phyloP scores from a whole-genome alignment of 2,329 filamentous ascomycete genomes.

The Apiospora sp. region DNA sequence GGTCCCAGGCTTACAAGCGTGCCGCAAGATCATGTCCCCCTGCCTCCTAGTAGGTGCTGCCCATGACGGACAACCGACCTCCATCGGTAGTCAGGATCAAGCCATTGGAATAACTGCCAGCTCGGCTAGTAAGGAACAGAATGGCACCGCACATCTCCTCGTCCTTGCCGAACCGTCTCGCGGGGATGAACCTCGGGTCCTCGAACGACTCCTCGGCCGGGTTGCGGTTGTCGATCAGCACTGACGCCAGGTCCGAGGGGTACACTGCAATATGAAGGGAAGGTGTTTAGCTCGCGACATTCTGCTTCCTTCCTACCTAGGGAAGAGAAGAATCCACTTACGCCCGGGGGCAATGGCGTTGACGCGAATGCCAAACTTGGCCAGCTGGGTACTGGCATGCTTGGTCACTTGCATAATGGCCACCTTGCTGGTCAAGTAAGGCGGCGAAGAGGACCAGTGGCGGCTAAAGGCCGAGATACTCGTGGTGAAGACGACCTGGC shows the following conservation, averaged over 20 bases:
- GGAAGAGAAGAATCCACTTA: not conserved
- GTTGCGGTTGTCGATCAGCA: conserved; percentile 33
- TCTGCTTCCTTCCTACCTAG: too few species aligned
- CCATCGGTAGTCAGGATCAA: conserved; percentile 38
- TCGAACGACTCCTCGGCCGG: conserved; percentile 34
- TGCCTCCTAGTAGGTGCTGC: not conserved
- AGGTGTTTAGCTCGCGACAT: too few species aligned
- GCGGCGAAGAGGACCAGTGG: conserved; percentile 28
- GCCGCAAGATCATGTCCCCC: too few species aligned
- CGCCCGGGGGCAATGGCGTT: conserved; percentile 41
- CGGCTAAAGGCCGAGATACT: conserved; percentile 38
- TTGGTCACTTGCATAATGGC: conserved; percentile 41
- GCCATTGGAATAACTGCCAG: conserved; percentile 40
- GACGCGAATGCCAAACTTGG: conserved; percentile 36
- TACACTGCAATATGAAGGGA: conserved; percentile 30
- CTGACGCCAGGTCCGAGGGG: conserved; percentile 36
- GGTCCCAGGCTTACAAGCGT: too few species aligned
- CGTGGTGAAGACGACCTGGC: conserved; percentile 40
- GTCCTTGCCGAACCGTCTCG: conserved; percentile 37
- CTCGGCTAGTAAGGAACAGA: conserved; percentile 39
- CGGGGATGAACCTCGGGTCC: conserved; percentile 36
- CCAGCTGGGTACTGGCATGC: conserved; percentile 38
- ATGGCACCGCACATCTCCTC: conserved; percentile 41
- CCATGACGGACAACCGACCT: conserved; percentile 40
- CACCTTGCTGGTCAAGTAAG: conserved; percentile 39